Base-by-base conservation (phyloP, 768 basidiomycete genomes). In the Tricholoma furcatifolium region DNA sequence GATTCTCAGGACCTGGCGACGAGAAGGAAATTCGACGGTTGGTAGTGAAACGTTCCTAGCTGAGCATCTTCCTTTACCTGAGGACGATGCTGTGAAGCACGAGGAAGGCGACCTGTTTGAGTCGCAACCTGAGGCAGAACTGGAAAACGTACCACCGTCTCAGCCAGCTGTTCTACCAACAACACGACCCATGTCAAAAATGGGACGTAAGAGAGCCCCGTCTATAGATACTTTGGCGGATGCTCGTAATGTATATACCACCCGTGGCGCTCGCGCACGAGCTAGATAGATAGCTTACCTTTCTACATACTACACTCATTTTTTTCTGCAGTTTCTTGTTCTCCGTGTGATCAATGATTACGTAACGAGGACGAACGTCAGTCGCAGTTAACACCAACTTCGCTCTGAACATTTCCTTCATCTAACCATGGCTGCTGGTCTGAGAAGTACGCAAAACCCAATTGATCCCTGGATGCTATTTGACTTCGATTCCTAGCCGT, bases 401-500 rank as follows among this genome's bases (percentile, higher is more conserved):
- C 31, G 30, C 14, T 2, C 41, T 14, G 11, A 6, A 31, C 11
- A 38, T 31, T 27, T 20, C 9, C 24, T 17, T 47, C n/a, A 31
- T 24, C 24, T 27, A 47, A 47, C 55, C 53, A 86, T 87, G 84
- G 73, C 82, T 57, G 85, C 85, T 50, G 86, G 87, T 60, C 76
- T 89, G 59, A 81, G 83, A 75, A 88, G 87, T 88, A 64, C 63
- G 80, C 63, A n/a, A 53, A 44, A 27, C 34, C 11, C 40, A 34
- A 52, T 27, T 14, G 34, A n/a, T 44, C 27, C 23, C 39, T 39
- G n/a, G 50, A 35, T 40, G n/a, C 42, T 15, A 32, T 38, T 30
- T 44, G 27, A 20, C 18, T 14, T 24, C 31, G 43, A 46, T 20
- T 38, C 15, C 43, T 66, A 98, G 95, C 93, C 65, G 94, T 98